phyloP scores from a whole-genome alignment of 2,329 filamentous ascomycete genomes.

The Xylaria multiplex region DNA sequence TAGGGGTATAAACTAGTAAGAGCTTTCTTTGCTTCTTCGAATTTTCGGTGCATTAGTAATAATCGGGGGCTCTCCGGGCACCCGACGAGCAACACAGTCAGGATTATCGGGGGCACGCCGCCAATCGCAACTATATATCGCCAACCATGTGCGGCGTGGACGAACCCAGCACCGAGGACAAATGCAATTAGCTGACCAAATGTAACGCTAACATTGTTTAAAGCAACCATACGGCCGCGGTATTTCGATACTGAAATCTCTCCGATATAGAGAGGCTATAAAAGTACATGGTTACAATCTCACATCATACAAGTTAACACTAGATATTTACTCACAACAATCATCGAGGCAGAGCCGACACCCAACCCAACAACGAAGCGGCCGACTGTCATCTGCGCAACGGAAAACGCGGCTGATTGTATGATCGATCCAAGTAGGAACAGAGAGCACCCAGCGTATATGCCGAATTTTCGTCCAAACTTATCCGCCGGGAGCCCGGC shows the following conservation, averaged over 20 bases:
- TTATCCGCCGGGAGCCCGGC: constrained; percentile 32
- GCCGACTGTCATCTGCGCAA: constrained; percentile 58
- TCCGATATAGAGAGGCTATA: constrained; percentile 54
- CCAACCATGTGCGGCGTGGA: constrained; percentile 57
- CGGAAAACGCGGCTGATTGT: constrained; percentile 50
- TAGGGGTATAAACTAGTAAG: constrained; percentile 55
- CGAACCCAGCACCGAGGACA: constrained; percentile 54
- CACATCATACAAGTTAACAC: neutral
- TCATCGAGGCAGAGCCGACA: constrained; percentile 60
- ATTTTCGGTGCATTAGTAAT: constrained; percentile 54
- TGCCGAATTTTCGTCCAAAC: constrained; percentile 47
- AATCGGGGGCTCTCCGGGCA: constrained; percentile 61
- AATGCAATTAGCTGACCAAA: constrained; percentile 55
- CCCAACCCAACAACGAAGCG: constrained; percentile 60
- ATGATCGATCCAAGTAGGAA: constrained; percentile 53
- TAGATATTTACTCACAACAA: constrained; percentile 43
- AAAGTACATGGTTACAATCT: neutral
- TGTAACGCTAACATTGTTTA: constrained; percentile 60
- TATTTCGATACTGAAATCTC: constrained; percentile 61
- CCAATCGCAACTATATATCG: constrained; percentile 61
- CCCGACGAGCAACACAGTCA: constrained; percentile 55
- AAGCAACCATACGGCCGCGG: constrained; percentile 59
- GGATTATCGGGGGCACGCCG: constrained; percentile 57
- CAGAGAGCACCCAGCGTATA: constrained; percentile 54
- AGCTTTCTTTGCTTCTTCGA: constrained; percentile 53